Percentiles rank a stretch among this genome's conserved stretches.
phyloP scores from a whole-genome alignment of 78 protist species.

The Dictyostelium citrinum region DNA sequence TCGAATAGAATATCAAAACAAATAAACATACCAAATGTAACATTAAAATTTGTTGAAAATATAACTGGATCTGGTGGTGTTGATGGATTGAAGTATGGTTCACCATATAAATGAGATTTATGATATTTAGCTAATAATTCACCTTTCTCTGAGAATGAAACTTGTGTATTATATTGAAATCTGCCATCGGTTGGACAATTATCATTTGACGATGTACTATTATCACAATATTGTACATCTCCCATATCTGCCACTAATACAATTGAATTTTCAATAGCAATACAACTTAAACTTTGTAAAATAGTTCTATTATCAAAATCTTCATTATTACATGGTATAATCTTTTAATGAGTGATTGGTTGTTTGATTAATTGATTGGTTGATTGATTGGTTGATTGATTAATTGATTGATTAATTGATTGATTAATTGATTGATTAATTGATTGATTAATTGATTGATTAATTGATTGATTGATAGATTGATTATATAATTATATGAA shows the following conservation, averaged over 20 bases:
- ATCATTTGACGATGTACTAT: background rate
- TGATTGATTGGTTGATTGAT: too few relatives aligned
- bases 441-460: too few relatives aligned
- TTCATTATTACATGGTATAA: slow-evolving; percentile 21
- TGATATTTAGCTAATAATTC: slow-evolving; percentile 19
- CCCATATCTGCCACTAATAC: slow-evolving; percentile 13
- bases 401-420: too few relatives aligned
- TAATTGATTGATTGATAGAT: too few relatives aligned
- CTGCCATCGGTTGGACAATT: slow-evolving; percentile 43
- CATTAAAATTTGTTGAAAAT: slow-evolving; percentile 15
- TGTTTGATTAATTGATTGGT: too few relatives aligned
- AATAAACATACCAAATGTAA: slow-evolving; percentile 59
- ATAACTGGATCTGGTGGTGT: background rate
- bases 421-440: too few relatives aligned
- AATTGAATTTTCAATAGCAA: slow-evolving; percentile 22
- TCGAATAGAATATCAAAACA: slow-evolving; percentile 18
- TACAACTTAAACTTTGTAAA: slow-evolving; percentile 20
- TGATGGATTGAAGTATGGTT: background rate
- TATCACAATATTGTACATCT: slow-evolving; percentile 15
- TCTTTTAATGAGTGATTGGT: background rate
- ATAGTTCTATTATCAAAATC: background rate
- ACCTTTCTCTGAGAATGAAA: slow-evolving; percentile 25
- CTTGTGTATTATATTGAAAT: slow-evolving; percentile 23
- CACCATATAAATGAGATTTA: slow-evolving; percentile 27
- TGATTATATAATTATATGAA: background rate